Conservation (phyloP, 129 eudicot genomes). For the Cynara cardunculus region DNA sequence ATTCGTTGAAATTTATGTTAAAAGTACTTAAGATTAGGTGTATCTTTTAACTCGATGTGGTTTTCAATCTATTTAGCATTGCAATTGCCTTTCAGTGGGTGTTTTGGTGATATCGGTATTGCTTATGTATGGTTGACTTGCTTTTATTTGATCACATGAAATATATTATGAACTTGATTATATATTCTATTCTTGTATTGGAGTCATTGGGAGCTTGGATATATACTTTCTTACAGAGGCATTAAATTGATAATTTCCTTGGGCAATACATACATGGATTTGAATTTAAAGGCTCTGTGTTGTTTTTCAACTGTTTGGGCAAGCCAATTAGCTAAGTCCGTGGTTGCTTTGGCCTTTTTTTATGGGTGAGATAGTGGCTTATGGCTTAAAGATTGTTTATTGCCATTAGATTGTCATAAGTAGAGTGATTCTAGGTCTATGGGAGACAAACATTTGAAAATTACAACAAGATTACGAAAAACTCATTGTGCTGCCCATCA, state of each 20-base stretch:
- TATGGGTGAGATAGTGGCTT: neutral
- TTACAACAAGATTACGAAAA: neutral
- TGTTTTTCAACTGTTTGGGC: neutral
- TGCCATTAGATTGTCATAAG: neutral
- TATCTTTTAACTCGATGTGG: neutral
- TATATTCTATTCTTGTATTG: neutral
- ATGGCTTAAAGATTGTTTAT: neutral
- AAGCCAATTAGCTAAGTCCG: neutral
- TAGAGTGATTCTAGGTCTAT: neutral
- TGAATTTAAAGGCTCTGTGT: neutral
- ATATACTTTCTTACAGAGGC: neutral
- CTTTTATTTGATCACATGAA: neutral
- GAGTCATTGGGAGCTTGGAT: neutral
- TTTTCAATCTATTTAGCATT: neutral
- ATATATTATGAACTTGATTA: conserved; percentile 8
- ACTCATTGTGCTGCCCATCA: neutral
- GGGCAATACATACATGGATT: neutral
- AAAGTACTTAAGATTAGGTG: neutral
- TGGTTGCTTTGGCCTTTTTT: neutral
- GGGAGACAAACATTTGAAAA: neutral
- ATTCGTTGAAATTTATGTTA: neutral
- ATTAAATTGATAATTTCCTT: neutral
- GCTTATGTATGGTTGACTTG: conserved; percentile 25
- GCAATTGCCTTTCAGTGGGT: neutral
- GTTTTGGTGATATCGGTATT: neutral